Evolutionary conservation across 2,329 filamentous ascomycete species (phyloP), one percentile per base, ranked within the genome.

Genomic region (Pseudocercospora cruenta): DNA sequence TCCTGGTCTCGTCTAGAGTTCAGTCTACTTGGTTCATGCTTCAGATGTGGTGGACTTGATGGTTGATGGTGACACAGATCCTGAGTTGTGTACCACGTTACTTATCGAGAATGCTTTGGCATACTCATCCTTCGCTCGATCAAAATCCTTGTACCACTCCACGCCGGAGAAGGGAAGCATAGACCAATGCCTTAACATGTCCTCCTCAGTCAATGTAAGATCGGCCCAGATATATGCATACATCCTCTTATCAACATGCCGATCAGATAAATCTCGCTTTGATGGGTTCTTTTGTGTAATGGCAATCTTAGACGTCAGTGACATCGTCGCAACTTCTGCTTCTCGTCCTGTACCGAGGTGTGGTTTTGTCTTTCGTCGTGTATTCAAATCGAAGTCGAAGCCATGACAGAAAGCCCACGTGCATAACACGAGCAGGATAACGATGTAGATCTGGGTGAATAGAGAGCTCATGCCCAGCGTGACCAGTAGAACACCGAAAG

Each of bases 101-200:
- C 3, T 28, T 7, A 28, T 28, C 26, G 26, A 28, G 26, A 3
- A 28, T 28, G 26, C 26, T 28, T 28, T 28, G 26, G 26, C 26
- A 28, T 28, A 28, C 5, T 90, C 90, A 1, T 39, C 31, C 31
- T 59, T 59, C 8, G 57, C 57, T 43, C 43, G n/a, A 22, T 59
- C 14, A 21, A 39, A 59, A 14, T 5, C 9, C 10, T 22, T 36
- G n/a, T 60, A 51, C 58, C 58, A 60, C 36, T 33, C 22, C 14
- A 60, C 58, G 16, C 58, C 58, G 7, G 45, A 33, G 31, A 60
- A 60, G 6, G 58, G 58, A 33, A 60, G 31, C 58, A 60, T 47
- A 16, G 36, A 47, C 58, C 58, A 60, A 49, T 60, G 58, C 22
- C 28, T 60, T 36, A 60, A 22, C 58, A 60, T 60, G 26, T 22